These are phyloP conservation scores for Candida ulmi DNA, from an alignment of 805 yeast species.

Conservation along the genomic window DNA sequence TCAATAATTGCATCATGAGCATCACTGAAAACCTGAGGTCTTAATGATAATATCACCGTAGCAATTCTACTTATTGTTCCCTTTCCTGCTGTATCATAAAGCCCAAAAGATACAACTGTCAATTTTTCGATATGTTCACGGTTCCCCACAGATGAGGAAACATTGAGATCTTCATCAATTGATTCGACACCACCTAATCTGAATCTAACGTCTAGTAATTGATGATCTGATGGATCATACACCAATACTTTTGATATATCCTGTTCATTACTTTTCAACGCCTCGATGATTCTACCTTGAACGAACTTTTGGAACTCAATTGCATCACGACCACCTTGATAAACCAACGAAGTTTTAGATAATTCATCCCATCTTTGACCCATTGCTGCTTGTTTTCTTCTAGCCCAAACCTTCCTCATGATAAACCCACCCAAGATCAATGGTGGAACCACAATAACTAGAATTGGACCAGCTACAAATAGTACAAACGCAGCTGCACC, in stretches of 20 bases:
- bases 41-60: conserved; percentile 12
- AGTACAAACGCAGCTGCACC: conserved; percentile 11
- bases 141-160: conserved; percentile 7
- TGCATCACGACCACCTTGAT: conserved; percentile 13
- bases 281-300: conserved; percentile 11
- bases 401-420: conserved; percentile 4
- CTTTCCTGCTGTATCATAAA: conserved; percentile 9
- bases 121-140: conserved; percentile 11
- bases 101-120: conserved; percentile 15
- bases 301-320: conserved; percentile 10
- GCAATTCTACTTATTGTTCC: conserved; percentile 9
- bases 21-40: conserved; percentile 6
- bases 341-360: conserved; percentile 12
- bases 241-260: conserved; percentile 10
- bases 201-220: conserved; percentile 9
- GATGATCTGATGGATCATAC: too few relatives aligned
- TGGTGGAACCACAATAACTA: conserved; percentile 21
- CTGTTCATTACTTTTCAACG: conserved; percentile 14
- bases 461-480: conserved; percentile 16
- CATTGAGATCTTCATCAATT: conserved; percentile 15
- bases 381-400: conserved; percentile 11
- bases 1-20: conserved; percentile 11
- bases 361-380: conserved; percentile 9
- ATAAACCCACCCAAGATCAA: conserved; percentile 17
- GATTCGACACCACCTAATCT: conserved; percentile 10